Conservation (phyloP, 441 rosid species). For the Croton setiger region DNA sequence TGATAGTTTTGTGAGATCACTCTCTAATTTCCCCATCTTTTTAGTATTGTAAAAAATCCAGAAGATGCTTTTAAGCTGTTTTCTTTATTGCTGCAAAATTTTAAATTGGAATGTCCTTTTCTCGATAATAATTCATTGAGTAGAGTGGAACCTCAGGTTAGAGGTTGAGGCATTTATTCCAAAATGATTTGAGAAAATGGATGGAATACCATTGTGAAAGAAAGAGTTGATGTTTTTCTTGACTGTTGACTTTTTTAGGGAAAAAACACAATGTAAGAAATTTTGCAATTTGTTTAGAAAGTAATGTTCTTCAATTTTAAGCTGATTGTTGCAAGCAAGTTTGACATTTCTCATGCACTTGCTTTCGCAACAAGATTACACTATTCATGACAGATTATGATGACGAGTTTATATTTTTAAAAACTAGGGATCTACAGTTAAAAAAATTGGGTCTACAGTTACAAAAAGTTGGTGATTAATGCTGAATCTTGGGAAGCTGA, state of each 20-base stretch:
- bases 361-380: neutral
- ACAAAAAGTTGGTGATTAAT: neutral
- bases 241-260: neutral
- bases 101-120: neutral
- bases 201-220: neutral
- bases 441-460: neutral
- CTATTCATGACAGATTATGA: neutral
- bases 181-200: neutral
- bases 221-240: neutral
- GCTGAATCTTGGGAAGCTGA: neutral
- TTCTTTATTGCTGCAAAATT: neutral
- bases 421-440: conserved; percentile 1
- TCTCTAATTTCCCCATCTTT: neutral
- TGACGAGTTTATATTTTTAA: conserved; percentile 1
- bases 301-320: neutral
- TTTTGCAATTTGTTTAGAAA: neutral
- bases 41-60: neutral
- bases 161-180: neutral
- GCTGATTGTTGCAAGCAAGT: conserved; percentile 2
- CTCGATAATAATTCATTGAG: neutral
- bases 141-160: neutral
- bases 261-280: neutral
- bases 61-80: neutral
- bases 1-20: neutral
- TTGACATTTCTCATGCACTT: neutral